These are phyloP conservation scores for Pleurotus pulmonarius DNA, from an alignment of 768 basidiomycete genomes.

Conservation along the genomic window DNA sequence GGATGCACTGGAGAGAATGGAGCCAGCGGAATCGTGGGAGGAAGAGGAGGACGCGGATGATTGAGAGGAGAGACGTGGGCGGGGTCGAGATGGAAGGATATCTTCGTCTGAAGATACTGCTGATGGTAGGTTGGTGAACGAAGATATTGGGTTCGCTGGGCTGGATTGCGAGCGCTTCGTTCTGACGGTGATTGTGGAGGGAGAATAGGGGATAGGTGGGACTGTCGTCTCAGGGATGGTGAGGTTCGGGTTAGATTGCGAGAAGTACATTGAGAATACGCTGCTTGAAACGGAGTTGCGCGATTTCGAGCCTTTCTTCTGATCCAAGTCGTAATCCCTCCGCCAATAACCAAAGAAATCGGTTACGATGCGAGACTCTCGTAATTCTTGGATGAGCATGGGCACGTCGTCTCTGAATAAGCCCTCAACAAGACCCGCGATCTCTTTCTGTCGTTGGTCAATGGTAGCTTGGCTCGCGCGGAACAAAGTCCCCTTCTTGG, in stretches of 20 bases:
- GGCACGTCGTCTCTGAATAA: conserved; percentile 63
- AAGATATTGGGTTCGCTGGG: conserved; percentile 4
- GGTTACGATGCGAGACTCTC: conserved; percentile 49
- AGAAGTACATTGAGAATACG: conserved; percentile 58
- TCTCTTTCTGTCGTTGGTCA: conserved; percentile 61
- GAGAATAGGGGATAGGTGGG: background rate
- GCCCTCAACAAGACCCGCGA: conserved; percentile 52
- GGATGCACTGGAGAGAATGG: conserved; percentile 21
- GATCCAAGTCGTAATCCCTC: conserved; percentile 59
- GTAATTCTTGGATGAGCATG: conserved; percentile 61
- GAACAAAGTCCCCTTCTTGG: conserved; percentile 72
- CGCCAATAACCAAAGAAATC: conserved; percentile 84
- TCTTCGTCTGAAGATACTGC: conserved; percentile 1
- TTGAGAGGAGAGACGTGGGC: conserved; percentile 4
- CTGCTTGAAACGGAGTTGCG: conserved; percentile 49
- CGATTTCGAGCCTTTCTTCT: conserved; percentile 30
- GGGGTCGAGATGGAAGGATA: background rate
- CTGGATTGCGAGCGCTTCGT: conserved; percentile 6
- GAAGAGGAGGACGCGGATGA: conserved; percentile 22
- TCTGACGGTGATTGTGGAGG: background rate
- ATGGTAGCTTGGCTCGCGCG: conserved; percentile 64
- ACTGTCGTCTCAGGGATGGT: background rate
- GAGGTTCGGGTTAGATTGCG: conserved; percentile 30
- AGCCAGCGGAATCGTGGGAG: conserved; percentile 14
- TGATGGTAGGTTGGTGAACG: background rate